These are phyloP conservation scores for Lepidium sativum DNA, from an alignment of 345 rosid genomes.

Conservation along the genomic window DNA sequence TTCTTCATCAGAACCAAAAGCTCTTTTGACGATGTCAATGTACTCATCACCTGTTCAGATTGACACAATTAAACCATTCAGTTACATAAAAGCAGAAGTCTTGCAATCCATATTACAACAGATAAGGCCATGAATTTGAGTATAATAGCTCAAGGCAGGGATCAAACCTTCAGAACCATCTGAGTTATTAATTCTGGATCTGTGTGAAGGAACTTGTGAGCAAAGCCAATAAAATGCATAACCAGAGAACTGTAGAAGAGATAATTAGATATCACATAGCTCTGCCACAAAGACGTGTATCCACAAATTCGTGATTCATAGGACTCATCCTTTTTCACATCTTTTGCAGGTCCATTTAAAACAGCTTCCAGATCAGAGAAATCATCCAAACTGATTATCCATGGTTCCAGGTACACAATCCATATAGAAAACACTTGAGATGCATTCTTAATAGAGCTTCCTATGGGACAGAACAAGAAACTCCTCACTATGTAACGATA, in stretches of 20 bases:
- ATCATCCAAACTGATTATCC: slow-evolving; percentile 54
- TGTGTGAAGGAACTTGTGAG: slow-evolving; percentile 89
- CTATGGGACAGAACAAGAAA: slow-evolving; percentile 69
- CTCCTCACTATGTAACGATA: slow-evolving; percentile 76
- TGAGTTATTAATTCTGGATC: slow-evolving; percentile 69
- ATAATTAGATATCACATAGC: slow-evolving; percentile 74
- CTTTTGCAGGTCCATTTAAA: slow-evolving; percentile 35
- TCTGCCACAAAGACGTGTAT: slow-evolving; percentile 60
- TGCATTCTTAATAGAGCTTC: slow-evolving; percentile 67
- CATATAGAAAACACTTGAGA: slow-evolving; percentile 78
- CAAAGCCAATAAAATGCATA: slow-evolving; percentile 91
- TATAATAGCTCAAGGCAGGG: slow-evolving; percentile 11
- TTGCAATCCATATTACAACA: slow-evolving; percentile 1
- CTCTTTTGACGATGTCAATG: slow-evolving; percentile 72
- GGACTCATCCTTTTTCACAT: slow-evolving; percentile 33
- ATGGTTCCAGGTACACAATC: slow-evolving; percentile 75
- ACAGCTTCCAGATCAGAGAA: slow-evolving; percentile 51
- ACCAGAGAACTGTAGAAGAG: slow-evolving; percentile 80
- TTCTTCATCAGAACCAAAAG: slow-evolving; percentile 58
- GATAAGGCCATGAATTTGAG: neutral
- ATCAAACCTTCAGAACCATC: slow-evolving; percentile 81
- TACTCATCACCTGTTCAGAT: slow-evolving; percentile 45
- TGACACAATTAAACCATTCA: slow-evolving; percentile 12
- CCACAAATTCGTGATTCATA: slow-evolving; percentile 26
- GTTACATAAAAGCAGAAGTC: neutral